These are phyloP conservation scores for Buxus sempervirens DNA, from an alignment of 164 flowering plant species.

Conservation along the genomic window DNA sequence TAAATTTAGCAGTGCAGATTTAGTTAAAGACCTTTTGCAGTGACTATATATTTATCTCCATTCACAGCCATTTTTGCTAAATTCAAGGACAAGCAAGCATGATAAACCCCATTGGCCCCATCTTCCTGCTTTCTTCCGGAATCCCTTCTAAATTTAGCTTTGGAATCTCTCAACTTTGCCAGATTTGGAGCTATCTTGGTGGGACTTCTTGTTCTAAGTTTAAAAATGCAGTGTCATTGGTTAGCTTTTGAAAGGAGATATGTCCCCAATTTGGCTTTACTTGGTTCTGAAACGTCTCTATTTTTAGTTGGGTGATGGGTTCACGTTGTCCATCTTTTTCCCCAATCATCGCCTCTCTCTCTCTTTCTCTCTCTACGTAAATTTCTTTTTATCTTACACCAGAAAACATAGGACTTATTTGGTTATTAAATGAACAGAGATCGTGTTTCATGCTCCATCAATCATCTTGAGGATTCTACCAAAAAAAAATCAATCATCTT, in stretches of 20 bases:
- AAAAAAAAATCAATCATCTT: too few relatives aligned
- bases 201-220: not conserved
- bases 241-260: constrained; percentile 5
- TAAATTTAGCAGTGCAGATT: too few relatives aligned
- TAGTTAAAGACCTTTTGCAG: too few relatives aligned
- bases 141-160: constrained; percentile 6
- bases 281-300: constrained; percentile 7
- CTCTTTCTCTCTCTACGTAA: constrained; percentile 4
- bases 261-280: constrained; percentile 7
- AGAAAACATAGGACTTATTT: not conserved
- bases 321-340: constrained; percentile 15
- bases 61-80: not conserved
- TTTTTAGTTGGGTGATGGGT: constrained; percentile 2
- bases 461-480: not conserved
- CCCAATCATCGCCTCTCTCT: constrained; percentile 12
- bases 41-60: not conserved
- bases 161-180: constrained; percentile 3
- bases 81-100: not conserved
- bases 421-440: not conserved
- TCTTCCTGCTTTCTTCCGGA: constrained; percentile 11
- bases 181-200: constrained; percentile 3
- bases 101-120: constrained; percentile 3
- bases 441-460: not conserved
- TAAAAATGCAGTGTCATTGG: not conserved
- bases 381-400: not conserved